Evolutionary conservation across 78 protist species (phyloP), one percentile per base, ranked within the genome.

Genomic region (Chrysochromulina parva): DNA sequence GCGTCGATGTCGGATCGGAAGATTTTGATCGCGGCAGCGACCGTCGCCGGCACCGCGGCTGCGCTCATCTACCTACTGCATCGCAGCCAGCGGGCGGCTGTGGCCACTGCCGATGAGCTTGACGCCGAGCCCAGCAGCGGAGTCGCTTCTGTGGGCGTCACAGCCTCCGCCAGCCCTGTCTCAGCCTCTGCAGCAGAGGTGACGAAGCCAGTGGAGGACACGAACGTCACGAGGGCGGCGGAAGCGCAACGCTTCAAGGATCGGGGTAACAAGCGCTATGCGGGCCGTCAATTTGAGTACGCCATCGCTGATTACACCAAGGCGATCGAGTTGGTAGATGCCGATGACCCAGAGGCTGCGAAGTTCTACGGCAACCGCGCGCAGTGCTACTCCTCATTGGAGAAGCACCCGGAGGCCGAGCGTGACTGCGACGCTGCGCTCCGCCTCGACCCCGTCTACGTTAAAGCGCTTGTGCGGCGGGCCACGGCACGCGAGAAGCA

Each of bases 351-450:
- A 78, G 86, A 13, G 24, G 19, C 52, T 78, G 59, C 86, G 10
- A 62, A 53, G 22, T 78, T 53, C 60, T 78, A 24, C 62, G 59
- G 86, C 20, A 78, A 78, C 86, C 86, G 86, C 9, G 86, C 86
- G 60, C 58, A 53, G 57, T 22, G 53, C 38, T 19, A 5, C 60
- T 0, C 47, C 24, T 24, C 24, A 16, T 28, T 78, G 52, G 86
- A 78, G 62, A 22, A 53, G 28, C n/a, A 53, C 50, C 62, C 57
- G 48, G 48, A 7, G 48, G 59, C 58, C 19, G 62, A 17, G 62
- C n/a, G n/a, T 17, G 86, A 78, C 86, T 78, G 86, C 86, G 86
- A 78, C 60, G 62, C 55, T 11, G 57, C 86, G 60, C 24, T 78
- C 86, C 38, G 47, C 17, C 50, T 78, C 60, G 59, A 50, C 48